Conservation (phyloP, 192 early-diverging fungal genomes). For the Pilobolus umbonatus region DNA sequence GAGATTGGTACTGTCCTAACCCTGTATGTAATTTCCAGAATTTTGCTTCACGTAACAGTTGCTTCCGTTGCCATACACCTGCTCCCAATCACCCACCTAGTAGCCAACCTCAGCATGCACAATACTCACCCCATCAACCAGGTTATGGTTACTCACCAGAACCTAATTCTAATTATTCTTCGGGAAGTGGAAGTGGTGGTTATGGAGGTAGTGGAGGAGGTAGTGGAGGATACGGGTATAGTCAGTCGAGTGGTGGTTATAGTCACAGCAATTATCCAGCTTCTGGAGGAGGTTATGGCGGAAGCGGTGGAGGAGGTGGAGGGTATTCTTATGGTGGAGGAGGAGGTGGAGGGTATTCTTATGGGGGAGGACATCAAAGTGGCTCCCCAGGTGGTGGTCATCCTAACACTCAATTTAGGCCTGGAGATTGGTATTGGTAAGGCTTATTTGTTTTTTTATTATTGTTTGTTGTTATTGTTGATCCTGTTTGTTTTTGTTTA, state of each 20-base stretch:
- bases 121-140: constrained; percentile 10
- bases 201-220: constrained; percentile 17
- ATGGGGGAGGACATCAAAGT: constrained; percentile 23
- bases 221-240: constrained; percentile 24
- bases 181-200: constrained; percentile 20
- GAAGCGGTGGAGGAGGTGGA: constrained; percentile 26
- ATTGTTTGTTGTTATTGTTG: neutral
- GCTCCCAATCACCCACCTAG: constrained; percentile 20
- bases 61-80: constrained; percentile 58
- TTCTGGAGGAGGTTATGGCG: constrained; percentile 16
- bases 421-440: constrained; percentile 67
- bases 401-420: constrained; percentile 41
- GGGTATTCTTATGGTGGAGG: constrained; percentile 29
- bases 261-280: constrained; percentile 14
- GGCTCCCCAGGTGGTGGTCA: constrained; percentile 24
- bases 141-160: constrained; percentile 17
- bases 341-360: constrained; percentile 3
- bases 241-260: constrained; percentile 18
- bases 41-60: constrained; percentile 66
- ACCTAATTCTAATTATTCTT: constrained; percentile 15
- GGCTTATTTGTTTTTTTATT: neutral
- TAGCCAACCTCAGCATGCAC: constrained; percentile 14
- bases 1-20: constrained; percentile 75
- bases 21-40: constrained; percentile 66
- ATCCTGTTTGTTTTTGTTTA: too few species aligned